These are phyloP conservation scores for Trametes hirsuta DNA, from an alignment of 1,284 basidiomycete genomes.

Conservation along the genomic window DNA sequence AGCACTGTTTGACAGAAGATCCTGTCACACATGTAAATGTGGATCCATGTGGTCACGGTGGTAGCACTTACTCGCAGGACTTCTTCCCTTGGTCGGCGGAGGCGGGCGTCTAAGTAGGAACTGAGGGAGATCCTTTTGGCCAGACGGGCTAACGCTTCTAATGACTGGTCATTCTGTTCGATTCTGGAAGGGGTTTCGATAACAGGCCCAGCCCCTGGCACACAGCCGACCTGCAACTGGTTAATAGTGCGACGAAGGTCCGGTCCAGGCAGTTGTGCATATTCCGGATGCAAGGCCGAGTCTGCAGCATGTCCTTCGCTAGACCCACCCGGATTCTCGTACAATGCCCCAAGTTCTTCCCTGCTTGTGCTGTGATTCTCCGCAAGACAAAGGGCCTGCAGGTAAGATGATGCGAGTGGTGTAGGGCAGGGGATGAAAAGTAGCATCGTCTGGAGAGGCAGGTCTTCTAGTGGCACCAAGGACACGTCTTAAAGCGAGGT, in stretches of 20 bases:
- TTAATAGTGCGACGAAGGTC: conserved; percentile 30
- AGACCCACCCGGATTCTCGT: neutral
- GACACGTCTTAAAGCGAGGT: conserved; percentile 56
- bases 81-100: conserved; percentile 10
- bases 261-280: neutral
- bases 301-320: neutral
- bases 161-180: neutral
- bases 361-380: conserved; percentile 53
- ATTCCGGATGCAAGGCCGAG: conserved; percentile 7
- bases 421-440: conserved; percentile 65
- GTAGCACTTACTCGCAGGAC: conserved; percentile 12
- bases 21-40: neutral
- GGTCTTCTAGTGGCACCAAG: conserved; percentile 68
- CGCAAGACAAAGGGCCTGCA: conserved; percentile 64
- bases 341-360: neutral
- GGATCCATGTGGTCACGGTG: too few species aligned
- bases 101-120: conserved; percentile 18
- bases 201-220: neutral
- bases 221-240: conserved; percentile 24
- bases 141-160: conserved; percentile 5
- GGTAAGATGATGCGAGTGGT: conserved; percentile 68
- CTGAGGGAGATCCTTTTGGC: conserved; percentile 6
- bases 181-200: neutral
- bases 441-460: conserved; percentile 81
- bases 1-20: conserved; percentile 9